Percentiles rank a stretch among this genome's conserved stretches.
Evolutionary conservation across 169 alveolate species (phyloP).

Genomic region (Plasmodium knowlesi): DNA sequence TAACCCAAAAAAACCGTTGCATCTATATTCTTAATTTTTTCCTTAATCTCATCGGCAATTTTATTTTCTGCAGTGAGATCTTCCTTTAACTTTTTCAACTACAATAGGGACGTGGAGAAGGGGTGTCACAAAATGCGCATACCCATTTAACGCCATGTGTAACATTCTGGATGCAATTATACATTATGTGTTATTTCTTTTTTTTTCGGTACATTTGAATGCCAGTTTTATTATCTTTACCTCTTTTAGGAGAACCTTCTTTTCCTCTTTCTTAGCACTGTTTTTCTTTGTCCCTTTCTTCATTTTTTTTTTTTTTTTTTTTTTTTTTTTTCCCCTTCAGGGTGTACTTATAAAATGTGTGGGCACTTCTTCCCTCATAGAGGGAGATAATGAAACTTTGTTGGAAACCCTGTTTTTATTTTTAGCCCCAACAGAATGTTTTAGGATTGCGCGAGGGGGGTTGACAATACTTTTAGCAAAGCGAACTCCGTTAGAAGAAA

Average conservation of each 20-base stretch:
- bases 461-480: background rate
- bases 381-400: background rate
- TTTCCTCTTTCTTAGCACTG: slow-evolving; percentile 40
- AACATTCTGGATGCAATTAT: background rate
- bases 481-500: background rate
- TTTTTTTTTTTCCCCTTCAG: background rate
- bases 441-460: background rate
- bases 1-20: slow-evolving; percentile 39
- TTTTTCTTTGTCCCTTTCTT: slow-evolving; percentile 1
- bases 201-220: background rate
- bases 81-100: slow-evolving; percentile 37
- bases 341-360: background rate
- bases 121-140: background rate
- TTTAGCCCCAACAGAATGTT: background rate
- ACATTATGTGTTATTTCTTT: background rate
- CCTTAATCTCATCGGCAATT: slow-evolving; percentile 30
- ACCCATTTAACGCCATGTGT: background rate
- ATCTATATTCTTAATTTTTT: slow-evolving; percentile 39
- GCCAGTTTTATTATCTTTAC: slow-evolving; percentile 14
- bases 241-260: slow-evolving; percentile 12
- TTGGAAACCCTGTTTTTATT: background rate
- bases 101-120: background rate
- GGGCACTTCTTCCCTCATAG: background rate
- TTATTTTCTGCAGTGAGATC: slow-evolving; percentile 19
- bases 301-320: slow-evolving; percentile 20